Evolutionary conservation across 805 yeast species (phyloP), one percentile per base, ranked within the genome.

Genomic region (Ogataea polymorpha): DNA sequence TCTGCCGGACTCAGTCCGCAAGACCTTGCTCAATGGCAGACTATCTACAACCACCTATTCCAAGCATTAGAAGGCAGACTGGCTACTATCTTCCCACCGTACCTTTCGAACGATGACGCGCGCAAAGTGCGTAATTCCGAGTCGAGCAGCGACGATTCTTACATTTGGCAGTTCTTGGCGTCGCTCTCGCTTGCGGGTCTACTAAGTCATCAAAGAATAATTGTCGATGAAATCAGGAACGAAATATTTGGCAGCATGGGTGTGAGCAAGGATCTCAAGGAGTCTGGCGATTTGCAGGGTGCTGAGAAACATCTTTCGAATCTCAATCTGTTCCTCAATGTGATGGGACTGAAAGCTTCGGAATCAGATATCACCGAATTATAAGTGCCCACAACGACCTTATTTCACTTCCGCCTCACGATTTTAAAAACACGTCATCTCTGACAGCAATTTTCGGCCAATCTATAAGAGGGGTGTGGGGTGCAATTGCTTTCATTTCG

Each of bases 81-180:
- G 43, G 72, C 83, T 1, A 70, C 79, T 13, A 77, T 90, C 32
- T 90, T 91, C 82, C 96, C 96, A 41, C 86, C 91, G 31, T 69
- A 74, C 17, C 53, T 62, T 35, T 56, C 67, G 8, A 58, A 61
- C 26, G 62, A 56, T 48, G 62, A 56, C 20, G 37, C 35, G 12
- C 51, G 41, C 32, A 51, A 48, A 36, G 71, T 66, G 37, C 70
- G 66, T 29, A 60, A 61, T 28, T 68, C 69, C 39, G 48, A 46
- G 16, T 48, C 58, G 9, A 32, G 33, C n/a, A 61, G 49, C n/a
- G 91, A 84, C 55, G 89, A 82, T 50, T 77, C 89, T 26, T 89
- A 90, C 57, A 88, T 88, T 37, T 91, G 99, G 99, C 97, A 91
- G 67, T 90, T 91, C 59, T 75, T 91, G 63, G 99, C 99, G 16